Evolutionary conservation across 2,329 filamentous ascomycete genomes (phyloP).

Genomic region (Xylaria multiplex): DNA sequence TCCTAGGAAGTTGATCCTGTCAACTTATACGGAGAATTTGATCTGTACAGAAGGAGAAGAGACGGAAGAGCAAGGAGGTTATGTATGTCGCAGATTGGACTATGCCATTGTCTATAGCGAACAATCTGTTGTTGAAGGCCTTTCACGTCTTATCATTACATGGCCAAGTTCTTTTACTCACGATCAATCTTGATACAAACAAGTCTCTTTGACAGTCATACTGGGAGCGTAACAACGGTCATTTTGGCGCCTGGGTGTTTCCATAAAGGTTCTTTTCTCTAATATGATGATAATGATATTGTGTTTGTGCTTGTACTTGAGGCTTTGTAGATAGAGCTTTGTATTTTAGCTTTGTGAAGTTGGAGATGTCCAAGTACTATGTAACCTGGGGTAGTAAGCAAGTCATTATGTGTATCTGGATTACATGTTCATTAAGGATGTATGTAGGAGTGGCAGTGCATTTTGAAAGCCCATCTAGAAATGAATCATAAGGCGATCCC

Average conservation of each 20-base stretch:
- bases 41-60: background rate
- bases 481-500: background rate
- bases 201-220: background rate
- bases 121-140: background rate
- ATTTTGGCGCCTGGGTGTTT: background rate
- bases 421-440: too few species aligned
- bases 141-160: background rate
- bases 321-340: too few species aligned
- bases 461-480: background rate
- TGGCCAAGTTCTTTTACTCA: background rate
- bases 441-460: conserved; percentile 1
- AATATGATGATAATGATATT: conserved; percentile 10
- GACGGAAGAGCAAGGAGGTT: background rate
- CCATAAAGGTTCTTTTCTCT: background rate
- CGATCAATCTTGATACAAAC: background rate
- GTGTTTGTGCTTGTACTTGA: background rate
- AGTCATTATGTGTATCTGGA: too few species aligned
- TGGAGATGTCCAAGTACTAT: too few species aligned
- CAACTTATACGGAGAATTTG: background rate
- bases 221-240: background rate
- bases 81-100: conserved; percentile 16
- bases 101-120: conserved; percentile 18
- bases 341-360: too few species aligned
- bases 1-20: conserved; percentile 16
- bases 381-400: too few species aligned